phyloP scores from a whole-genome alignment of 768 basidiomycete species.

The Fibroporia radiculosa region DNA sequence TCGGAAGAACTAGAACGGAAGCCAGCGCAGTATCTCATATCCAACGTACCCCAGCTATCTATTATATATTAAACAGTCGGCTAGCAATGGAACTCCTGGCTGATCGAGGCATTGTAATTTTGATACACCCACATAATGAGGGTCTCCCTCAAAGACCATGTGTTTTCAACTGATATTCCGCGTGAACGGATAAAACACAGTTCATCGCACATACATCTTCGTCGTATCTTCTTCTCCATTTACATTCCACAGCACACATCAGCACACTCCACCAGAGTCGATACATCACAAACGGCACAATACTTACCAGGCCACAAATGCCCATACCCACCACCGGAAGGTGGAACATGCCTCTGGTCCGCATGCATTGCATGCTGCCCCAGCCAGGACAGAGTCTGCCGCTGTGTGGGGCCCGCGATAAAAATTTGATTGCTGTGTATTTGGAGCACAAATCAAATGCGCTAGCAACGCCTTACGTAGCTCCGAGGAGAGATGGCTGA shows the following conservation, averaged over 20 bases:
- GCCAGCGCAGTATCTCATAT: slow-evolving; percentile 41
- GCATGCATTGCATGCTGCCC: too few species aligned
- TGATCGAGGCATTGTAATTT: slow-evolving; percentile 41
- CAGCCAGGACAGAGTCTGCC: too few species aligned
- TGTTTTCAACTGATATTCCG: slow-evolving; percentile 56
- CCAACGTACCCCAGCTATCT: slow-evolving; percentile 46
- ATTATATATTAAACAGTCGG: slow-evolving; percentile 48
- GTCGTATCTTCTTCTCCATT: slow-evolving; percentile 58
- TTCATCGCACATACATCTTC: slow-evolving; percentile 68
- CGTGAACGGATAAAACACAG: slow-evolving; percentile 75
- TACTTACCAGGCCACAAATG: slow-evolving; percentile 52
- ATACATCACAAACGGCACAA: neutral
- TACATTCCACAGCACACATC: slow-evolving; percentile 15
- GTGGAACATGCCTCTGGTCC: slow-evolving; percentile 54
- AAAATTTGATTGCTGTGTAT: too few species aligned
- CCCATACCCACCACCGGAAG: slow-evolving; percentile 75
- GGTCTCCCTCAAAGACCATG: neutral
- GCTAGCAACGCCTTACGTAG: too few species aligned
- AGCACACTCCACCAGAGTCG: neutral
- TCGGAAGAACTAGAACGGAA: too few species aligned
- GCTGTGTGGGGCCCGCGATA: too few species aligned
- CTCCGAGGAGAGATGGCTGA: too few species aligned
- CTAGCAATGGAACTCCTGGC: slow-evolving; percentile 69
- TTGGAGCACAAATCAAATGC: too few species aligned
- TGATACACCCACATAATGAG: slow-evolving; percentile 34